Evolutionary conservation across 2,329 filamentous ascomycete genomes (phyloP), one percentile per base, ranked within the genome.

Genomic region (Meredithiella fracta): DNA sequence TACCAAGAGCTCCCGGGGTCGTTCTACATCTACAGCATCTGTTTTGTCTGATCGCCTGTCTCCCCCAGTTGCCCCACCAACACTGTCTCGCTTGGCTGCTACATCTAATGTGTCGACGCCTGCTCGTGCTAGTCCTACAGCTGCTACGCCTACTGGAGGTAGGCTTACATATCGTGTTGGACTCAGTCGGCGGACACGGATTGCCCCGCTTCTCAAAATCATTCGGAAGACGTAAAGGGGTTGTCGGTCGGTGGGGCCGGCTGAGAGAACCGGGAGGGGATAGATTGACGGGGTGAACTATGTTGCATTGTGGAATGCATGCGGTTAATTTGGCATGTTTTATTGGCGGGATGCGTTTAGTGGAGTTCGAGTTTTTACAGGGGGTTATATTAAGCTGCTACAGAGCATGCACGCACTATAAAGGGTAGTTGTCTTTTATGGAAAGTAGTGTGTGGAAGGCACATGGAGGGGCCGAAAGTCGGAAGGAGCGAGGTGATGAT

Each of bases 161-260:
- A 59, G 71, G 59, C 72, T 72, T 15, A 60, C 69, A 15, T 75
- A 73, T 59, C 68, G 75, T 15, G 73, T 78, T 55, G 75, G 75
- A 2, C 63, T 77, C 60, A 77, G 74, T 65, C 76, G 70, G 63
- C 68, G 64, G 61, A 69, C 69, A 17, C 68, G 71, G 57, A 76
- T 78, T 59, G 72, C 74, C 37, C 73, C 75, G 26, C 63, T 78
- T 54, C 65, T 78, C 25, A 77, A 77, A 64, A 68, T 68, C 22
- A 60, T 77, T 54, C 70, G 68, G 56, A 76, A 75, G 62, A 65
- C 60, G 62, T 54, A 57, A 58, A 42, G 17, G 11, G 31, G n/a
- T 22, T 17, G 4, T 9, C 17, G 9, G 22, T 49, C 9, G 22
- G 44, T 44, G 40, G 38, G 38, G 38, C 38, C 38, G 38, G 29